Base-by-base conservation (phyloP, 306 rosid species). In the Medicago ruthenica region DNA sequence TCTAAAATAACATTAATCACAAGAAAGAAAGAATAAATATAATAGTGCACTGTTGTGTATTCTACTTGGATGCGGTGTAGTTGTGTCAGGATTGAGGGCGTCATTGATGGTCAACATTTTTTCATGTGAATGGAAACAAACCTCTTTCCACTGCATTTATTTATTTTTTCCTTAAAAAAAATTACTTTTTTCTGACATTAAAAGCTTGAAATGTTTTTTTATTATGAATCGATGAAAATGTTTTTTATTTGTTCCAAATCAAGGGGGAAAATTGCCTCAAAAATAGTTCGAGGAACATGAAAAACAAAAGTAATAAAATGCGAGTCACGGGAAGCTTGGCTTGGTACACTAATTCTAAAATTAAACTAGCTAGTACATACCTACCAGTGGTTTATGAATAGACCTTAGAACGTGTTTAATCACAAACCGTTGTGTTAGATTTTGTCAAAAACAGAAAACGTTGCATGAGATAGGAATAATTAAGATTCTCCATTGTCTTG, bases 391-490 rank as follows among this genome's bases (percentile, higher is more conserved):
- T 48, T 8, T 48, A 48, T 48, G 54, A 48, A 48, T 48, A 48
- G 54, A 15, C 17, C 17, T 48, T 48, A 5, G 54, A 14, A 48
- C 54, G n/a, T 48, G 54, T 48, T 58, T 65, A 12, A 73, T 13
- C 70, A 48, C 40, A 64, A 70, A 44, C 22, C 41, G 39, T 71
- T 76, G 47, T 36, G 57, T 66, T 58, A 72, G 64, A 41, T n/a
- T 51, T 51, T 51, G 57, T n/a, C 57, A 51, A 51, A n/a, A 51
- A 2, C 6, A 51, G 9, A 51, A 51, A 51, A 51, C n/a, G 20
- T 50, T 50, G 42, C 9, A 9, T 9, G 44, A 2, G 8, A 40
- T 40, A n/a, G 57, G 57, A n/a, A 51, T 50, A 48, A 50, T 50
- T 50, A 50, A 50, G 57, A n/a, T n/a, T 50, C 57, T 8, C 7